These are phyloP conservation scores for Colletotrichum orchidophilum DNA, from an alignment of 2,329 filamentous ascomycete species.

Conservation along the genomic window DNA sequence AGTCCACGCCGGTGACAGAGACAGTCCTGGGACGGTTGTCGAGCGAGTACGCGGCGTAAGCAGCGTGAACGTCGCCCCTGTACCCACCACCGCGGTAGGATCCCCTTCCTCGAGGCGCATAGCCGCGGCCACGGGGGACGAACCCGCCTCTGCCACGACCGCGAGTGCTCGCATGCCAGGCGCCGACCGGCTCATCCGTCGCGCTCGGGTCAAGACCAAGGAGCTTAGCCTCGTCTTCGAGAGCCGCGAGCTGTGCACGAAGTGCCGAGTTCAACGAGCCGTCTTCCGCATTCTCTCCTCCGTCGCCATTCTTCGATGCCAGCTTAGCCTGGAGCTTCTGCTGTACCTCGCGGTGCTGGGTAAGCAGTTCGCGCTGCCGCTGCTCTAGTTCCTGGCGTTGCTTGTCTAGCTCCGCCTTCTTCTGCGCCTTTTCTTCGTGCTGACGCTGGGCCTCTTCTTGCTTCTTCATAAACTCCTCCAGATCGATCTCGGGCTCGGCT, in stretches of 20 bases:
- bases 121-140: constrained; percentile 43
- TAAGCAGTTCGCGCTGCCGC: constrained; percentile 68
- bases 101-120: constrained; percentile 49
- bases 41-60: constrained; percentile 72
- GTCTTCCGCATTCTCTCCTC: constrained; percentile 36
- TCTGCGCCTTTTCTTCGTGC: constrained; percentile 72
- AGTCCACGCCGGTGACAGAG: constrained; percentile 70
- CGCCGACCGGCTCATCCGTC: constrained; percentile 51
- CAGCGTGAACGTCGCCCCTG: constrained; percentile 59
- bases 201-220: constrained; percentile 73
- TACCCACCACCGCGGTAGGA: constrained; percentile 50
- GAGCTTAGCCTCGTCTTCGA: constrained; percentile 77
- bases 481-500: constrained; percentile 67
- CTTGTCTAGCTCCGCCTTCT: constrained; percentile 70
- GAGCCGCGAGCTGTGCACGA: constrained; percentile 75
- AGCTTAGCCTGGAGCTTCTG: constrained; percentile 70
- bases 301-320: constrained; percentile 53
- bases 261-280: constrained; percentile 63
- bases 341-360: constrained; percentile 72
- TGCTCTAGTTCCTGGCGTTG: constrained; percentile 72
- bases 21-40: constrained; percentile 81
- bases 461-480: constrained; percentile 73
- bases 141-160: constrained; percentile 54
- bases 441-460: constrained; percentile 78
- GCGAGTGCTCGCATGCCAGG: constrained; percentile 35